Evolutionary conservation across 176 grass and related monocot species (phyloP), one percentile per base, ranked within the genome.

Genomic region (Cocos nucifera): DNA sequence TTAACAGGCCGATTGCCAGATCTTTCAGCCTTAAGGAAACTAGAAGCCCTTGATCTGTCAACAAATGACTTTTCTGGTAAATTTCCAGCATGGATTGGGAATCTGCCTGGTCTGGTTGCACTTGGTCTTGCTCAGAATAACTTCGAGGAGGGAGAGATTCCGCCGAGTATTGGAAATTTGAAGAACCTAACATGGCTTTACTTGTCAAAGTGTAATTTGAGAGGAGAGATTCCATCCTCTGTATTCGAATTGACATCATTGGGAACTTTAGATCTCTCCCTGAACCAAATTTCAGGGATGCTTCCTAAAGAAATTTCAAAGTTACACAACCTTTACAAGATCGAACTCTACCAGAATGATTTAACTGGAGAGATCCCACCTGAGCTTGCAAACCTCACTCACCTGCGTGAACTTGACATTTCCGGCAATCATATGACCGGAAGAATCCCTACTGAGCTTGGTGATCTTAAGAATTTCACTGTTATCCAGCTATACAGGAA

Each of bases 141-240:
- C 50, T 89, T 84, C 14, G 76, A 83, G 16, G 76, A 30, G 25
- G 83, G 79, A 0, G 88, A 83, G 30, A 80, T 69, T 24, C 88
- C 73, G 23, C 10, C 61, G 1, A 80, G 73, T 56, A 86, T 91
- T 6, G 88, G 88, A 9, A 75, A 80, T 16, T 84, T 91, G 59
- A 91, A 74, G 77, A 91, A 91, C 71, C 64, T 91, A 71, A 91
- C 88, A 49, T 89, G 78, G 23, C 76, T 95, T 17, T 95, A 73
- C 70, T 7, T 89, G 58, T 63, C 77, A 0, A 67, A 61, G 17
- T 76, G 79, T 48, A 76, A 57, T 58, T 15, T 95, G 66, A 80
- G 50, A 50, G 85, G 90, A 39, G 0, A 0, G 17, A 89, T 95
- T 32, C 90, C 90, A 3, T 32, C 75, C 16, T 80, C 76, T 26